Conservation (phyloP, 192 early-diverging fungal species). For the Dissophora ornata region DNA sequence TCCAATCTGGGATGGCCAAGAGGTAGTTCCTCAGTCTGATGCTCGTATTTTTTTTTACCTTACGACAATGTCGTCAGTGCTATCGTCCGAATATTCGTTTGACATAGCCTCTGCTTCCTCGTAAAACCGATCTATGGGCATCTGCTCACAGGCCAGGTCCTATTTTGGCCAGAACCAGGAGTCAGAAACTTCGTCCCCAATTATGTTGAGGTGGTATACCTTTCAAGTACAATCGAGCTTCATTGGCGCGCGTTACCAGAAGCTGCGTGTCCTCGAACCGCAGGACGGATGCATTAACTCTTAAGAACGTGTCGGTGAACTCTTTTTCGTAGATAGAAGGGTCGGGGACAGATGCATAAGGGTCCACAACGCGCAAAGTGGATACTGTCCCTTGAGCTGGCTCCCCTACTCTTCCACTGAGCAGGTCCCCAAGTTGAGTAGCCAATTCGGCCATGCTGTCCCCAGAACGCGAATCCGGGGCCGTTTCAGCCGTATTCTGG, state of each 20-base stretch:
- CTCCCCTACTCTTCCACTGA: not conserved
- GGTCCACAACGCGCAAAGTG: not conserved
- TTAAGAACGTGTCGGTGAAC: constrained; percentile 7
- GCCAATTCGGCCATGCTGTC: constrained; percentile 11
- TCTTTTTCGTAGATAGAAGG: constrained; percentile 45
- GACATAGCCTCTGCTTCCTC: constrained; percentile 55
- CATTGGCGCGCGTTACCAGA: constrained; percentile 51
- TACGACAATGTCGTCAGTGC: constrained; percentile 33
- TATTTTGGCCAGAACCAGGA: too few relatives aligned
- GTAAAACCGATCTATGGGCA: constrained; percentile 55
- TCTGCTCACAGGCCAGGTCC: constrained; percentile 56
- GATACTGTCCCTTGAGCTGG: not conserved
- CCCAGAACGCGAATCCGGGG: not conserved
- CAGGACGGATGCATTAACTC: constrained; percentile 27
- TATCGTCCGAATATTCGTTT: constrained; percentile 43
- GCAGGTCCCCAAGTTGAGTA: constrained; percentile 7
- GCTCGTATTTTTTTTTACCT: constrained; percentile 13
- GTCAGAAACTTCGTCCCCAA: too few relatives aligned
- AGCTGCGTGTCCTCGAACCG: constrained; percentile 38
- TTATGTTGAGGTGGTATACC: too few relatives aligned
- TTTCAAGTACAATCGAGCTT: too few relatives aligned
- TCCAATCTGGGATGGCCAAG: too few relatives aligned
- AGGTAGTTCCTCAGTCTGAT: too few relatives aligned
- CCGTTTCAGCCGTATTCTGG: too few relatives aligned
- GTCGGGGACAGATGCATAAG: constrained; percentile 11